These are phyloP conservation scores for Colletotrichum brevisporum DNA, from an alignment of 2,329 filamentous ascomycete genomes.

Conservation along the genomic window DNA sequence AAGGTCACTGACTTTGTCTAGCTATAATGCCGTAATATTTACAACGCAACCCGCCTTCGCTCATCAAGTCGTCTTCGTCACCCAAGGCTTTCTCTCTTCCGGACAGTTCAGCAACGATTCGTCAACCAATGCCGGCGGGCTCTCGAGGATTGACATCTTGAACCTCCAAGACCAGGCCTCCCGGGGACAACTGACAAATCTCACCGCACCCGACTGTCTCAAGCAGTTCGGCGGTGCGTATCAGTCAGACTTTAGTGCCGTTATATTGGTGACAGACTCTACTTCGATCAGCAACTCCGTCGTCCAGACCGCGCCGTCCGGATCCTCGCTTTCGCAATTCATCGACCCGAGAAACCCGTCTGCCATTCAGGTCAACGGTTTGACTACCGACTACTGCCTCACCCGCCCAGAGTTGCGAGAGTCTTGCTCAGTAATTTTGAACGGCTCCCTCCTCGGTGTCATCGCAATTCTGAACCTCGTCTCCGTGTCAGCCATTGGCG, in stretches of 20 bases:
- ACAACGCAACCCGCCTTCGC: slow-evolving; percentile 54
- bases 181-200: slow-evolving; percentile 47
- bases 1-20: slow-evolving; percentile 45
- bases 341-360: slow-evolving; percentile 28
- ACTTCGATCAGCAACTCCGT: slow-evolving; percentile 48
- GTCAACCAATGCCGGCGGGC: slow-evolving; percentile 50
- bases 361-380: slow-evolving; percentile 43
- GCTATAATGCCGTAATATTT: slow-evolving; percentile 67
- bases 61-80: slow-evolving; percentile 53
- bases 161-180: slow-evolving; percentile 52
- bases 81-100: slow-evolving; percentile 52
- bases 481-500: slow-evolving; percentile 50
- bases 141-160: slow-evolving; percentile 52
- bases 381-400: slow-evolving; percentile 36
- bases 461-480: slow-evolving; percentile 59
- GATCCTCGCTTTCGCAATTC: slow-evolving; percentile 43
- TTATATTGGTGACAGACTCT: slow-evolving; percentile 51
- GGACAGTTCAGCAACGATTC: slow-evolving; percentile 54
- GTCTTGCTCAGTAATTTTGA: slow-evolving; percentile 59
- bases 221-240: slow-evolving; percentile 50
- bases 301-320: slow-evolving; percentile 50
- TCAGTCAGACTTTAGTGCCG: slow-evolving; percentile 50
- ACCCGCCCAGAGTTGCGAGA: slow-evolving; percentile 37
- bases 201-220: slow-evolving; percentile 51
- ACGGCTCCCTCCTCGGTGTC: slow-evolving; percentile 58